These are phyloP conservation scores for Backusella mclennaniae DNA, from an alignment of 192 early-diverging fungal genomes.

Conservation along the genomic window DNA sequence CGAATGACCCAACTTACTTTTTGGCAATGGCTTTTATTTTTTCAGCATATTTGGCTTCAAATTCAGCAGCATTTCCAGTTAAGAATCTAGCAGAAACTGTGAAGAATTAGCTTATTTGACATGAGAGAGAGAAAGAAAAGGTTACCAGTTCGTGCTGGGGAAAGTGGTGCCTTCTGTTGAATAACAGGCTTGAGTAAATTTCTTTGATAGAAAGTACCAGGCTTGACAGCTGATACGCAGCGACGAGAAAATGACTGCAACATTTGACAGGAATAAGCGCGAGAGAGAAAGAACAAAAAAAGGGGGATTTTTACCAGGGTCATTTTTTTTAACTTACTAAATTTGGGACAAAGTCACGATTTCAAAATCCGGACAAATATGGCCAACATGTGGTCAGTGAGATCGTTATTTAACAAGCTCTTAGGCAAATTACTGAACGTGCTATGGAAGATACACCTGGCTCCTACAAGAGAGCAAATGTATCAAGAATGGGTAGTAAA, in stretches of 20 bases:
- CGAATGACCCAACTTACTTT: slow-evolving; percentile 16
- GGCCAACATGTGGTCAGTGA: neutral
- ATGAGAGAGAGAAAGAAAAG: neutral
- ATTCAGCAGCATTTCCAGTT: slow-evolving; percentile 10
- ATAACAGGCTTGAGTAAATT: neutral
- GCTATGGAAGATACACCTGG: neutral
- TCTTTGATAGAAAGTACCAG: neutral
- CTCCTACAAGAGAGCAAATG: neutral
- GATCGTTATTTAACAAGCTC: neutral
- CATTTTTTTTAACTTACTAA: neutral
- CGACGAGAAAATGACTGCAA: neutral
- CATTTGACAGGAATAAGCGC: neutral
- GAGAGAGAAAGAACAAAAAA: neutral
- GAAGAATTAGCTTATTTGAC: neutral
- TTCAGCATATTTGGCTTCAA: slow-evolving; percentile 38
- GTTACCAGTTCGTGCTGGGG: neutral
- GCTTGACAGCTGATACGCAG: neutral
- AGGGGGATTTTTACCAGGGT: neutral
- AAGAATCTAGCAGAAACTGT: slow-evolving; percentile 5
- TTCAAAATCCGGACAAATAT: neutral
- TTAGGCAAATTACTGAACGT: neutral
- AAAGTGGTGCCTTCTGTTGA: neutral
- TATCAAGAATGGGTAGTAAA: neutral
- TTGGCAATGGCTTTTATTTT: slow-evolving; percentile 33
- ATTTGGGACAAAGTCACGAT: neutral